Evolutionary conservation across 106 monocot genomes (phyloP), one percentile per base, ranked within the genome.

Genomic region (Acorus gramineus): DNA sequence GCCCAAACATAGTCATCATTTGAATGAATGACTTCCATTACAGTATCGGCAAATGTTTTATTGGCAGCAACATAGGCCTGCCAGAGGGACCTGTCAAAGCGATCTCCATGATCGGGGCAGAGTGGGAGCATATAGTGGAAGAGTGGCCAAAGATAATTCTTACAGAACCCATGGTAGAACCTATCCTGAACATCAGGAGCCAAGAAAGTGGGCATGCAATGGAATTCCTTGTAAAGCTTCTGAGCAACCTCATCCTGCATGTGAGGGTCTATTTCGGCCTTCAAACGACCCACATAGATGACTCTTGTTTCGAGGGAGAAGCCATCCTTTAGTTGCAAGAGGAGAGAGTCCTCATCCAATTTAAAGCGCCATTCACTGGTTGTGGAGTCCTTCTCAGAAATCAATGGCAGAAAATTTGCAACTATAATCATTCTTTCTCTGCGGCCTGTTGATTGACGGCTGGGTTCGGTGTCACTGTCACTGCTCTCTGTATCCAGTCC

Each of bases 61-160:
- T 83, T 83, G 5, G 83, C 79, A 10, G 63, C 59, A 4, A 79
- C 64, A 61, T 83, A 83, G 28, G 83, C 83, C 28, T 76, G 74
- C 60, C 75, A 83, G 66, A 79, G 75, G 6, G 83, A 67, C 4
- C 76, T 79, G 47, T 79, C 72, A 46, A 75, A 83, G 54, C 74
- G 64, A 4, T 76, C 70, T 12, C 79, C 79, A 53, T 73, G 69
- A 6, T 70, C 59, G 42, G 61, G 69, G 55, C 68, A 70, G 10
- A 79, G 52, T 5, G 83, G 83, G 7, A 83, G 68, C 75, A 76
- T 76, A n/a, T 83, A 83, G 49, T 83, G 83, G 65, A 83, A 83
- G 4, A 83, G 55, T 46, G 81, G 81, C 81, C 81, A 81, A 3
- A 81, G n/a, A n/a, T 73, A 73, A 28, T 77, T 67, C 47, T 81